Evolutionary conservation across 495 filamentous ascomycete species (phyloP), one percentile per base, ranked within the genome.

Genomic region (Massariosphaeria phaeospora): DNA sequence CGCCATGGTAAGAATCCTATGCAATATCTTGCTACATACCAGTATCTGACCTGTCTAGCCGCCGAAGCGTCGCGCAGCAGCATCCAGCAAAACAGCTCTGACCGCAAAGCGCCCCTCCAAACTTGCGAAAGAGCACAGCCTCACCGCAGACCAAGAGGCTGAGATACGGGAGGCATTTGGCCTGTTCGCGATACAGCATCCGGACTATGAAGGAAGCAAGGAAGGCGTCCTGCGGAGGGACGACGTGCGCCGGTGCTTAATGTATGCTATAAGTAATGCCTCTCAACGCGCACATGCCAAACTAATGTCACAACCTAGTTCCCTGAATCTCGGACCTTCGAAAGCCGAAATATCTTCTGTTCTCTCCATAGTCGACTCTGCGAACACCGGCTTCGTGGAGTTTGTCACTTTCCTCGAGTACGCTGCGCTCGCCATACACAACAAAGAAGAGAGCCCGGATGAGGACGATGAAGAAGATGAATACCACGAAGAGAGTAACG

Each of bases 81-180:
- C 60, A 12, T 38, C 62, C 15, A 34, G 36, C 2, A 25, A 29
- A 27, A 43, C 52, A 13, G n/a, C 38, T 8, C 18, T 54, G 12
- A 30, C 49, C 7, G 47, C 69, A 30, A 77, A 78, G 17, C 76
- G 78, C 40, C 80, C 77, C 59, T 95, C 90, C 60, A 91, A 89
- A 67, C 86, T 95, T 54, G 90, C 91, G 2, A 87, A 87, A 68
- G 87, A 93, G 57, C 82, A 96, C 75, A 79, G 86, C 67, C 82
- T 98, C 68, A 84, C 81, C 24, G 82, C 80, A 18, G 80, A 81
- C 43, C 85, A 96, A 73, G 93, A 98, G 67, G 75, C 78, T 59
- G 89, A 96, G 68, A 95, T 98, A 62, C 81, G 81, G 62, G 89
- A 95, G 69, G 90, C 89, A 13, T 98, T 93, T 70, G 70, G 77